phyloP scores from a whole-genome alignment of 371 early-diverging fungal genomes.

The Mucor circinelloides region DNA sequence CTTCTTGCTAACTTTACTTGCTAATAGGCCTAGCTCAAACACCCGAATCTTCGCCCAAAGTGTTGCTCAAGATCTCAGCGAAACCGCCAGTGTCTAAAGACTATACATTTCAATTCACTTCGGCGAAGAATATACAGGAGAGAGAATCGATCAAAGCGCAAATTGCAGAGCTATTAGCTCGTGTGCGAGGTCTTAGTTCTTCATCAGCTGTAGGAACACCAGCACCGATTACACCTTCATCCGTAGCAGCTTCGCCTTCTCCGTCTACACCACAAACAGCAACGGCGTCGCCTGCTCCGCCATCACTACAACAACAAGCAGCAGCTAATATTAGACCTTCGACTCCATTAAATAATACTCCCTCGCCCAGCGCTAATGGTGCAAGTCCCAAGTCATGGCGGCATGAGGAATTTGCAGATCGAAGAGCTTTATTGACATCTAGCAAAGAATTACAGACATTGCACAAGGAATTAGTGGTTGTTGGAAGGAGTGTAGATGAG shows the following conservation, averaged over 20 bases:
- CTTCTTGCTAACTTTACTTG: background rate
- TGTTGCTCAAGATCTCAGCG: conserved; percentile 41
- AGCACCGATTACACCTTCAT: conserved; percentile 23
- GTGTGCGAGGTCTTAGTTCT: conserved; percentile 30
- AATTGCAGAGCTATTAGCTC: conserved; percentile 51
- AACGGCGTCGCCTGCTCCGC: conserved; percentile 3
- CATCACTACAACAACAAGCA: conserved; percentile 11
- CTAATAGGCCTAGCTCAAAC: conserved; percentile 40
- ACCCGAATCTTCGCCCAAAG: conserved; percentile 44
- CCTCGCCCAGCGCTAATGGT: conserved; percentile 17
- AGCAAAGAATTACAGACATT: conserved; percentile 72
- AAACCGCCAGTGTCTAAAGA: conserved; percentile 41
- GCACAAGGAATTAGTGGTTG: conserved; percentile 81
- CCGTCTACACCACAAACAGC: conserved; percentile 9
- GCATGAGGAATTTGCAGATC: conserved; percentile 60
- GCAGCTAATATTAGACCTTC: background rate
- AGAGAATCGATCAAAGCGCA: conserved; percentile 61
- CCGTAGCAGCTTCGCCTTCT: conserved; percentile 8
- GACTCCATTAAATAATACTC: background rate
- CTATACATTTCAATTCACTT: conserved; percentile 57
- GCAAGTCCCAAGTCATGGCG: conserved; percentile 30
- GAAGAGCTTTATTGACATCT: conserved; percentile 66
- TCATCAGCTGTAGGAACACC: conserved; percentile 13
- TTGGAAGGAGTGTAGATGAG: conserved; percentile 72
- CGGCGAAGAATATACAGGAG: conserved; percentile 53